These are phyloP conservation scores for Microdochium paspali DNA, from an alignment of 2,329 filamentous ascomycete species.

Conservation along the genomic window DNA sequence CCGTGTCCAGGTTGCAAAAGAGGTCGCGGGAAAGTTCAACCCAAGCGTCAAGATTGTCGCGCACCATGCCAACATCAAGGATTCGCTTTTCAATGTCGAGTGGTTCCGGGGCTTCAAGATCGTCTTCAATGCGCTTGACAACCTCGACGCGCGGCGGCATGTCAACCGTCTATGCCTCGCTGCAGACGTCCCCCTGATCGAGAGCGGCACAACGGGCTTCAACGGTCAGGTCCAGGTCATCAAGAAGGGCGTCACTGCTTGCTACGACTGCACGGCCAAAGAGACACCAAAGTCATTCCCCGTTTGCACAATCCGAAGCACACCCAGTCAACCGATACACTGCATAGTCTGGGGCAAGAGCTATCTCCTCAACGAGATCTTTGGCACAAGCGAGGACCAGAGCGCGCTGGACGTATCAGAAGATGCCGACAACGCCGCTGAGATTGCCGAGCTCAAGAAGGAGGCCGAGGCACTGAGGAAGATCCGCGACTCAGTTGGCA, in stretches of 20 bases:
- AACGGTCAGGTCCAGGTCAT: constrained; percentile 97
- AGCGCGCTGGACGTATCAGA: constrained; percentile 70
- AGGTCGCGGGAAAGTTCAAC: constrained; percentile 84
- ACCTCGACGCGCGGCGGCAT: constrained; percentile 84
- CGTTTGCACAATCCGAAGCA: constrained; percentile 94
- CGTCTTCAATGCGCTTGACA: constrained; percentile 96
- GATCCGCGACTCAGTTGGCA: constrained; percentile 75
- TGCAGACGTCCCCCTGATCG: constrained; percentile 80
- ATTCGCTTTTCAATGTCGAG: constrained; percentile 70
- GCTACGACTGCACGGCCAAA: constrained; percentile 91
- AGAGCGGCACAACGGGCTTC: constrained; percentile 96
- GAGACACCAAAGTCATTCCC: constrained; percentile 87
- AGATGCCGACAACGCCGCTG: constrained; percentile 73
- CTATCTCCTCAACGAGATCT: constrained; percentile 90
- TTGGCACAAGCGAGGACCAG: constrained; percentile 84
- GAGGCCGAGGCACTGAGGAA: constrained; percentile 77
- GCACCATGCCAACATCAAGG: constrained; percentile 93
- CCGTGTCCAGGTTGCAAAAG: constrained; percentile 67
- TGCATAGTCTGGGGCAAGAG: constrained; percentile 99
- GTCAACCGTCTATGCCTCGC: constrained; percentile 97
- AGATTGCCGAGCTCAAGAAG: constrained; percentile 79
- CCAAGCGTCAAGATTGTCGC: constrained; percentile 78
- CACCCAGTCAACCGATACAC: constrained; percentile 91
- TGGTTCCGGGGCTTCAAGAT: constrained; percentile 81
- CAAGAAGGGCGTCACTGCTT: constrained; percentile 83